phyloP scores from a whole-genome alignment of 2,329 filamentous ascomycete genomes.

The Monosporascus sp. region DNA sequence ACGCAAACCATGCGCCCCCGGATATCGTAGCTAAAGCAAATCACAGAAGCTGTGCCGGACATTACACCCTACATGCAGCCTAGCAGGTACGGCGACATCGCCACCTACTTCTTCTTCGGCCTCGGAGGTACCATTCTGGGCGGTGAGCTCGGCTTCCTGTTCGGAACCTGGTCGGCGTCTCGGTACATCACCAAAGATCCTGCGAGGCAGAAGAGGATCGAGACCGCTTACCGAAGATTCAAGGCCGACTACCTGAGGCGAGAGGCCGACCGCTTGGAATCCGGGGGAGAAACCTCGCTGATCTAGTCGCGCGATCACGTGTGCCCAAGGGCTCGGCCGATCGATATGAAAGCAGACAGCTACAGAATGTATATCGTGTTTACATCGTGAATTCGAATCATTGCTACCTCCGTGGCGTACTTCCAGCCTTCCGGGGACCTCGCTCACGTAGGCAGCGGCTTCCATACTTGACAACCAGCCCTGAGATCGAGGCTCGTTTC shows the following conservation, averaged over 20 bases:
- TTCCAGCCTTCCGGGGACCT: too few species aligned
- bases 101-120: constrained; percentile 58
- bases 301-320: not conserved
- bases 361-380: not conserved
- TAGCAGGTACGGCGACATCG: constrained; percentile 52
- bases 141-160: constrained; percentile 57
- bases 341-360: not conserved
- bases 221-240: constrained; percentile 58
- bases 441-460: too few species aligned
- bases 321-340: not conserved
- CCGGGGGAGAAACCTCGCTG: constrained; percentile 9
- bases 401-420: too few species aligned
- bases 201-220: constrained; percentile 50
- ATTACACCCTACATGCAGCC: constrained; percentile 53
- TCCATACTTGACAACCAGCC: too few species aligned
- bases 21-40: not conserved
- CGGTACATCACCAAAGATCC: constrained; percentile 49
- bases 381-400: too few species aligned
- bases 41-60: constrained; percentile 54
- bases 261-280: constrained; percentile 52
- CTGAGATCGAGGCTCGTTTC: too few species aligned
- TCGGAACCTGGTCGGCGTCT: constrained; percentile 49
- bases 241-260: constrained; percentile 57
- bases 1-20: not conserved
- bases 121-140: constrained; percentile 58